Evolutionary conservation across 1,139 yeast genomes (phyloP).

Genomic region (Protomyces lactucae-debilis): DNA sequence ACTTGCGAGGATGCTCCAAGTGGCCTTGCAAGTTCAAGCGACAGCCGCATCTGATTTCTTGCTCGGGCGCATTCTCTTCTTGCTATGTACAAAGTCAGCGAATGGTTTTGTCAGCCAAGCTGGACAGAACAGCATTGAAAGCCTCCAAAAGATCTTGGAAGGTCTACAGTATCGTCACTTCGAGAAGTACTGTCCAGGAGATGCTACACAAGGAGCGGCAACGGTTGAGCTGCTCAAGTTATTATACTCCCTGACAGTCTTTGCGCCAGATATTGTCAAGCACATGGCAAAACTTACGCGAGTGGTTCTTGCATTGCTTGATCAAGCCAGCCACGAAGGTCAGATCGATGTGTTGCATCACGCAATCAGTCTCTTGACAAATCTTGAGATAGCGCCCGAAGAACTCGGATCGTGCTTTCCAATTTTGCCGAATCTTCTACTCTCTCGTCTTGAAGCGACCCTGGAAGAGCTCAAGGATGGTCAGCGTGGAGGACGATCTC

Average conservation of each 20-base stretch:
- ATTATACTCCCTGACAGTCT: not conserved
- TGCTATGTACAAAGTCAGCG: not conserved
- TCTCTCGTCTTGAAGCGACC: not conserved
- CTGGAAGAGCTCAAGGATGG: constrained; percentile 1
- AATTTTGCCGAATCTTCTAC: not conserved
- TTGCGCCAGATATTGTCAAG: not conserved
- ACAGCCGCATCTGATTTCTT: not conserved
- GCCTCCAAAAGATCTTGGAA: not conserved
- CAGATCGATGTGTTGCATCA: not conserved
- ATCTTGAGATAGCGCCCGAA: not conserved
- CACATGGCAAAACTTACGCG: not conserved
- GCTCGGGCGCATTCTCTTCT: not conserved
- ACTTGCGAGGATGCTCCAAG: not conserved
- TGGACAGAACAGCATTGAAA: not conserved
- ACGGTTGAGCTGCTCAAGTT: not conserved
- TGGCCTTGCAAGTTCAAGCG: not conserved
- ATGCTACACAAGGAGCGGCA: not conserved
- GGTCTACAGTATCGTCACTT: not conserved
- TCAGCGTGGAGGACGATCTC: not conserved
- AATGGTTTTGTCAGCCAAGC: not conserved
- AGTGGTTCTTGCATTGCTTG: not conserved
- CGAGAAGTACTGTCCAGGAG: not conserved
- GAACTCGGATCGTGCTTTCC: not conserved
- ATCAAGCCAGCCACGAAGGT: not conserved
- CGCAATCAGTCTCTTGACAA: not conserved